Evolutionary conservation across 2,329 filamentous ascomycete species (phyloP), one percentile per base, ranked within the genome.

Genomic region (Huntiella moniliformis): DNA sequence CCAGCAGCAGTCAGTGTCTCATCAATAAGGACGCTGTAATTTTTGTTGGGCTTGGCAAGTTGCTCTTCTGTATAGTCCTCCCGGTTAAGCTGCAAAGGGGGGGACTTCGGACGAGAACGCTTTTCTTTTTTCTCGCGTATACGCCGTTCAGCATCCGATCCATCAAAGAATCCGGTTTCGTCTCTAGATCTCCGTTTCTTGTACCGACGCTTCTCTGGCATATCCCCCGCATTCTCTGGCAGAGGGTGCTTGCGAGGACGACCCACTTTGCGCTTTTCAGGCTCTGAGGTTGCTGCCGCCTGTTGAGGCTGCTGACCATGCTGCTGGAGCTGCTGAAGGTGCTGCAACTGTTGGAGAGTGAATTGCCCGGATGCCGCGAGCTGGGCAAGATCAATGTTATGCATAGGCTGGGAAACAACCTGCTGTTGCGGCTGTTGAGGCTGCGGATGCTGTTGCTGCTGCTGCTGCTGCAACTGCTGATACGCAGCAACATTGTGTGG

Each of bases 151-250:
- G 63, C 68, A 52, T 72, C 70, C 5, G 68, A 72, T 2, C 66
- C 71, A 52, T 73, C 70, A 17, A 42, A 49, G 38, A 49, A 49
- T 49, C 62, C 66, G 28, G 70, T 72, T 28, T 70, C 67, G 46
- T 74, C 70, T 53, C 65, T 70, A 5, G 68, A 65, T 55, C 72
- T 77, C 45, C 75, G 64, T 46, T 74, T 74, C 52, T 76, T 79
- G 56, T 79, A 79, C 54, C 75, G 77, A 50, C 76, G 67, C 61
- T 79, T 79, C 58, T 78, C 74, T 1, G 68, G 67, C 48, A 64
- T 65, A 38, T 71, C 68, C 1, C 63, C 60, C 5, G 60, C 64
- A n/a, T 69, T 64, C 36, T 79, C 74, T 4, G 72, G 72, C 8
- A 70, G 54, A 4, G 74, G 74, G 52, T 79, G 71, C 54, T 79